Base-by-base conservation (phyloP, 1,284 basidiomycete genomes). In the Boletus smithii region DNA sequence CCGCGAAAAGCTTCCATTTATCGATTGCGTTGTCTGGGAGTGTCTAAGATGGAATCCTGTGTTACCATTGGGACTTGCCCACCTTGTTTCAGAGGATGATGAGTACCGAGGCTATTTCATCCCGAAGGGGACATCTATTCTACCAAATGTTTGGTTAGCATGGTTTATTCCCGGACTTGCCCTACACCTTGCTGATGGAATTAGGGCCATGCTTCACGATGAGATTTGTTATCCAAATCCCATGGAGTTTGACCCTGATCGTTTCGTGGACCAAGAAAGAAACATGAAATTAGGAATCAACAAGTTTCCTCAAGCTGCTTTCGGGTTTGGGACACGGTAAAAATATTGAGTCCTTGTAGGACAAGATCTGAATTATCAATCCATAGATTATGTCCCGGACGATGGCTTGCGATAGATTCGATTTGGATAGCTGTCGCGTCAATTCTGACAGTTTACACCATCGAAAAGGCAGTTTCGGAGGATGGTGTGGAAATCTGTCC, bases 371-470 rank as follows among this genome's bases (percentile, higher is more conserved):
- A 45, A 34, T 18, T 24, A 37, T 20, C 5, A 32, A 17, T 29
- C 29, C 41, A 17, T 36, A 76, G 73, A 26, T 53, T 70, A 39
- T 79, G 77, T 53, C 75, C 77, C 2, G 78, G 77, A 6, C 59
- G 68, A 42, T 69, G 69, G 62, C 63, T 78, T 9, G 73, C 71
- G 44, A 69, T 72, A 47, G 74, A 77, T 53, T 68, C 71, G 14
- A 51, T 79, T 16, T 79, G 73, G 72, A 72, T 79, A 38, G 60
- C 70, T 13, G 62, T 77, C 20, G 74, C 73, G 32, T 73, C 71
- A 2, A 66, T 75, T 30, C 53, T 79, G 29, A 59, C 72, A 8
- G 69, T 71, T 11, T 75, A 72, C 55, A 60, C 70, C 41, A 70
- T 79, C 27, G 50, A 61, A 33, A 72, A 70, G 55, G 61, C 69